These are phyloP conservation scores for Tolypocladium paradoxum DNA, from an alignment of 2,329 filamentous ascomycete genomes.

Conservation along the genomic window DNA sequence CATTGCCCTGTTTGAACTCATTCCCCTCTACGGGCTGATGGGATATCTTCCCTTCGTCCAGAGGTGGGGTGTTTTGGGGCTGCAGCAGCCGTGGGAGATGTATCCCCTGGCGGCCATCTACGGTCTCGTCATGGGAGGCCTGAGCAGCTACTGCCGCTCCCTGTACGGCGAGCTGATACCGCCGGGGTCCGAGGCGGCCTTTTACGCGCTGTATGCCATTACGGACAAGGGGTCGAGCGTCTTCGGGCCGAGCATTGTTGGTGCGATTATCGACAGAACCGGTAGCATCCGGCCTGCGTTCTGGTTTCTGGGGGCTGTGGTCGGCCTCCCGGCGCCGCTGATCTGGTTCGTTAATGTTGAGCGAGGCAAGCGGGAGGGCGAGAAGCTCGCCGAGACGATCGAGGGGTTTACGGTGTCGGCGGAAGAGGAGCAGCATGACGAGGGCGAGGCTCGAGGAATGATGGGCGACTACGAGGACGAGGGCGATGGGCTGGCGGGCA, in stretches of 20 bases:
- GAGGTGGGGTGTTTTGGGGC: constrained; percentile 62
- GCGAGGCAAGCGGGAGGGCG: constrained; percentile 59
- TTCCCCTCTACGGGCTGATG: constrained; percentile 81
- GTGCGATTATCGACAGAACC: constrained; percentile 75
- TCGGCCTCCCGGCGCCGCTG: constrained; percentile 73
- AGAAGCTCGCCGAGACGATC: constrained; percentile 49
- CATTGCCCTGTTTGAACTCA: constrained; percentile 81
- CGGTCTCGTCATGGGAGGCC: constrained; percentile 85
- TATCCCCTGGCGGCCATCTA: constrained; percentile 85
- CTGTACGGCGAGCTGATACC: constrained; percentile 91
- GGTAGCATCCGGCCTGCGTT: constrained; percentile 80
- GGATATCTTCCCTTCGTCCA: constrained; percentile 77
- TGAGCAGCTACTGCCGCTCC: constrained; percentile 84
- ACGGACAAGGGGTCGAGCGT: constrained; percentile 93
- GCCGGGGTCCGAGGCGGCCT: constrained; percentile 86
- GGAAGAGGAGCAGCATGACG: constrained; percentile 5
- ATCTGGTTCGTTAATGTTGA: constrained; percentile 82
- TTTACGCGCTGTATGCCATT: constrained; percentile 93
- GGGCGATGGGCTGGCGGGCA: neutral
- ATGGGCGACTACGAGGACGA: constrained; percentile 7
- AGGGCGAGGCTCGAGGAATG: constrained; percentile 7
- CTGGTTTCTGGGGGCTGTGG: constrained; percentile 79
- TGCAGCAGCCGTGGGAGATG: constrained; percentile 97
- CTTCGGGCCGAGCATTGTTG: constrained; percentile 90
- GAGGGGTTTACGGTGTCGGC: constrained; percentile 34